Base-by-base conservation (phyloP, 106 monocot species). In the Alisma plantagoaquatica region DNA sequence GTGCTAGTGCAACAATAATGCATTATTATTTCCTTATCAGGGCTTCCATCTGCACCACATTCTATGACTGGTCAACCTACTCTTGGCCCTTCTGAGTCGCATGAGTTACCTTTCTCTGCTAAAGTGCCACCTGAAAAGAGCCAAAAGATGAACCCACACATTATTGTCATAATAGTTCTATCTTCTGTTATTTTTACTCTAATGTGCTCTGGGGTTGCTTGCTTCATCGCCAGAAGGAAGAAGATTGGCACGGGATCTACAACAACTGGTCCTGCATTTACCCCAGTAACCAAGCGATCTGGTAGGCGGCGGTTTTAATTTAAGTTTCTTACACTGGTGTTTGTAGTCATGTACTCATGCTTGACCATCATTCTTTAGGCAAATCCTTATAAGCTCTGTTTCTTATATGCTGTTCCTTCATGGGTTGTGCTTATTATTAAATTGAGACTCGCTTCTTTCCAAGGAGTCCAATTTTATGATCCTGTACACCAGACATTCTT, bases 1-100 rank as follows among this genome's bases (percentile, higher is more conserved):
- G 1, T 29, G 22, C n/a, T 5, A 24, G 27, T 18, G 29, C 33
- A 16, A 21, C 17, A 2, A 18, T 21, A 6, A 20, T 21, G 24
- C 41, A 28, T 41, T 44, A 21, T 21, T 29, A 26, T 32, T 26
- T 53, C 27, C 27, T 51, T 56, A 27, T 29, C 73, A 94, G 93
- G 87, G 27, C 72, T 94, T 67, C 80, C 80, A 49, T 64, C 80
- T n/a, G 53, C 80, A 48, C 77, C 87, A 54, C 75, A 72, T 64
- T 63, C 57, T 31, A 9, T 53, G 29, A 41, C 33, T 64, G 51
- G 29, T n/a, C n/a, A n/a, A n/a, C n/a, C n/a, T n/a, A n/a, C n/a
- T 23, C 56, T 29, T 28, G 19, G 31, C 15, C 45, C 43, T 45
- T 27, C 57, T 46, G 83, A 77, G 48, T 52, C 29, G 32, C 27